phyloP scores from a whole-genome alignment of 306 rosid genomes.

The Vigna mungo region DNA sequence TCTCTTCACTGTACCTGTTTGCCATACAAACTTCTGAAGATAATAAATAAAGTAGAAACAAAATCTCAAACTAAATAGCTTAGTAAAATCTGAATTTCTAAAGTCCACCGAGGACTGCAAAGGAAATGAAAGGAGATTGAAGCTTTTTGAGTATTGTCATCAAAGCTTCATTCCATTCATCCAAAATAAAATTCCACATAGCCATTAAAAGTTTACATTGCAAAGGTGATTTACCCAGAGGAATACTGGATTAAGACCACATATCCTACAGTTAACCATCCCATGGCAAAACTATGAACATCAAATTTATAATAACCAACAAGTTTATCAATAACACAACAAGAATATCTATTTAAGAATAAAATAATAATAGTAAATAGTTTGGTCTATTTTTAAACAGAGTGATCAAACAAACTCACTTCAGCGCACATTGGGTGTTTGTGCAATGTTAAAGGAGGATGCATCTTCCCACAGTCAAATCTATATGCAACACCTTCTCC shows the following conservation, averaged over 20 bases:
- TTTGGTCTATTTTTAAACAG: not conserved
- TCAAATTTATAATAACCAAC: constrained; percentile 10
- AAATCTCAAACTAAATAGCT: not conserved
- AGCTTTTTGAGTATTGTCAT: not conserved
- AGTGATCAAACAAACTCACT: constrained; percentile 62
- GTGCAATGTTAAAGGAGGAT: constrained; percentile 93
- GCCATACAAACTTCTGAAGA: not conserved
- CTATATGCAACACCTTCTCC: constrained; percentile 47
- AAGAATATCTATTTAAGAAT: not conserved
- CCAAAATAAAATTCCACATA: constrained; percentile 4
- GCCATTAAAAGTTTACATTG: not conserved
- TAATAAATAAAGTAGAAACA: not conserved
- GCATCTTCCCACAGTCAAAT: constrained; percentile 60
- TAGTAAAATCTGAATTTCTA: constrained; percentile 7
- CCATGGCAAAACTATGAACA: constrained; percentile 15
- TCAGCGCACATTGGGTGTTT: constrained; percentile 94
- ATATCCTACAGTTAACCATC: constrained; percentile 2
- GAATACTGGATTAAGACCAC: constrained; percentile 20
- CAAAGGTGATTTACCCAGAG: not conserved
- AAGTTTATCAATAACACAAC: not conserved
- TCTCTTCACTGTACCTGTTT: not conserved
- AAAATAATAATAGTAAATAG: constrained; percentile 7
- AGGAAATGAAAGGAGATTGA: constrained; percentile 29
- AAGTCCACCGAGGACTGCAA: constrained; percentile 1
- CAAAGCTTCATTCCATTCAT: constrained; percentile 19